Percentiles rank a stretch among this genome's conserved stretches.
These are phyloP conservation scores for Saccharomycopsis schoenii DNA, from an alignment of 805 yeast genomes.

Conservation along the genomic window DNA sequence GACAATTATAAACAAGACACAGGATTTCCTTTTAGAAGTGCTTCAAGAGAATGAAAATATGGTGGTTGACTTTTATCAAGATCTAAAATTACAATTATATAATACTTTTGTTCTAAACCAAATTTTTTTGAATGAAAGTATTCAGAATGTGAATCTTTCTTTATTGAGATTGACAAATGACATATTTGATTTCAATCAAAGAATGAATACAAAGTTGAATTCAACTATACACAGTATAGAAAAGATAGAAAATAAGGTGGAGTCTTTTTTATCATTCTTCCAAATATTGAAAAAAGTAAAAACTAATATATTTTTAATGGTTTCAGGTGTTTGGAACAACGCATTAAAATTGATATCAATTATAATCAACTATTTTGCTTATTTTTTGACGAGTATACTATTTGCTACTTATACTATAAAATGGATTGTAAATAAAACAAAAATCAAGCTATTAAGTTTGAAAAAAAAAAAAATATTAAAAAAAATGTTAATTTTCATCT, in stretches of 20 bases:
- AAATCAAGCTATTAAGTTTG: background rate
- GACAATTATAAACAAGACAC: background rate
- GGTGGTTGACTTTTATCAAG: background rate
- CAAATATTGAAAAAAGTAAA: background rate
- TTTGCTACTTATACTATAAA: background rate
- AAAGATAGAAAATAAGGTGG: background rate
- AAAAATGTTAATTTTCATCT: background rate
- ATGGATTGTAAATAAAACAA: background rate
- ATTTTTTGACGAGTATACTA: background rate
- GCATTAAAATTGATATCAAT: background rate
- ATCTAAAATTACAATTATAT: background rate
- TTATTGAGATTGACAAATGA: background rate
- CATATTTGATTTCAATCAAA: background rate
- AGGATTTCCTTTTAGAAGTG: background rate
- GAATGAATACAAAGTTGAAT: background rate
- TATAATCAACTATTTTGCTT: background rate
- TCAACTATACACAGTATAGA: background rate
- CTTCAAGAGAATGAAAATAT: background rate
- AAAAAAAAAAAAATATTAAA: background rate
- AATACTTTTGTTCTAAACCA: background rate
- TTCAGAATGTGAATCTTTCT: background rate
- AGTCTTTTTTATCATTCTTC: background rate
- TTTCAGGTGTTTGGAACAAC: background rate
- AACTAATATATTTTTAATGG: background rate
- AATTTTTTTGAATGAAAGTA: background rate